Base-by-base conservation (phyloP, 2,329 filamentous ascomycete species). In the Colletotrichum euphorbiae region DNA sequence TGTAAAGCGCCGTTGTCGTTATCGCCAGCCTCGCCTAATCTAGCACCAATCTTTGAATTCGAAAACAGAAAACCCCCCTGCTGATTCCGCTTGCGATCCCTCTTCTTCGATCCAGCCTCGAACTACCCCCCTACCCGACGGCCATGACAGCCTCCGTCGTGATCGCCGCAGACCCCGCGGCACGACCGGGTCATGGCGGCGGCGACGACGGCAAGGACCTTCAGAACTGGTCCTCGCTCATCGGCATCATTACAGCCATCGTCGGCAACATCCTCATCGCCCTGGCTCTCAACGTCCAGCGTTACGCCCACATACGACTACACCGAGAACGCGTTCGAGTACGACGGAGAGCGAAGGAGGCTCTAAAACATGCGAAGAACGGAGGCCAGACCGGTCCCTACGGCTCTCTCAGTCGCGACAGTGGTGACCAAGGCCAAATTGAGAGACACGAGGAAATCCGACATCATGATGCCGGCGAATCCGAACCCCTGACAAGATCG, bases 261-360 rank as follows among this genome's bases (percentile, higher is more conserved):
- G 87, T 91, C 58, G 96, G 96, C 63, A 99, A 99, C 75, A 84
- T 98, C 38, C 86, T 99, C 60, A 98, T 99, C 72, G 97, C 95
- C 1, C 90, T 99, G 71, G 96, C 96, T 12, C 88, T 99, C 69
- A 99, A 99, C 77, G 95, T 97, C 56, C 96, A 99, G 80, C 90
- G 96, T 72, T 98, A 98, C 77, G 95, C 96, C 38, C 96, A 99
- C 77, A 93, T 96, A 65, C 88, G 91, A 64, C 86, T 99, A 70
- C 89, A 93, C 70, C 86, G 90, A 73, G 90, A 94, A 77, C 89
- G 86, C 72, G 84, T 86, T 51, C 85, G 87, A 70, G 81, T 85
- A 51, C 85, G 86, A 58, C 83, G 85, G 69, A 84, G 83, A 52
- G 84, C 86, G 48, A 86, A 82, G 71, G 82, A 85, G 57, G 83